Evolutionary conservation across 495 filamentous ascomycete species (phyloP).

Genomic region (Aspergillus funiculosus): DNA sequence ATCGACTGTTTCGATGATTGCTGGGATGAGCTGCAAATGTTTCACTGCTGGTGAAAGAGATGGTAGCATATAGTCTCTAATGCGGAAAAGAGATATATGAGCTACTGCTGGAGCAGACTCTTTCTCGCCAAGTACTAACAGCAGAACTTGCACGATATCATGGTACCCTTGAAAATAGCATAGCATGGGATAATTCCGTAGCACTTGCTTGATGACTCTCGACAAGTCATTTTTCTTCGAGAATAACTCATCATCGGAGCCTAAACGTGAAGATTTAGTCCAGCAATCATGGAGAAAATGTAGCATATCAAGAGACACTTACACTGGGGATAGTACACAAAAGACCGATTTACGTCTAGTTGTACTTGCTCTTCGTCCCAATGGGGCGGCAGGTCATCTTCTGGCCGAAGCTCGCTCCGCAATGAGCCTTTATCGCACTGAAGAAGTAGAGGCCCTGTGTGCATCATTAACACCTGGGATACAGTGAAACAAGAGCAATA

Average conservation of each 20-base stretch:
- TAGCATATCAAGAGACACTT: conserved; percentile 17
- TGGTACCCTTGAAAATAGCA: conserved; percentile 98
- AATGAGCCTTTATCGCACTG: conserved; percentile 40
- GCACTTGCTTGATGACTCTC: conserved; percentile 64
- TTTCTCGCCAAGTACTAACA: conserved; percentile 68
- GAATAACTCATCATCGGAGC: conserved; percentile 53
- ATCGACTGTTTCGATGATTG: conserved; percentile 67
- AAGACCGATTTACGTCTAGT: conserved; percentile 90
- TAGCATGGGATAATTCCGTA: conserved; percentile 77
- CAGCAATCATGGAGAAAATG: not conserved
- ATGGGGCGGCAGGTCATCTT: conserved; percentile 58
- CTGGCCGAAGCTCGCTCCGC: conserved; percentile 29
- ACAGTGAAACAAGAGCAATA: conserved; percentile 3
- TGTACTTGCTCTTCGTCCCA: conserved; percentile 83
- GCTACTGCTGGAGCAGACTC: conserved; percentile 54
- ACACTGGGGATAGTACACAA: conserved; percentile 92
- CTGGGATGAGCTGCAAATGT: conserved; percentile 78
- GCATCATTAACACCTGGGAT: conserved; percentile 5
- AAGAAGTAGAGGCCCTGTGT: conserved; percentile 74
- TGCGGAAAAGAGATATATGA: conserved; percentile 78
- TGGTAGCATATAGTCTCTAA: conserved; percentile 96
- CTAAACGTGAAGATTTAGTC: conserved; percentile 17
- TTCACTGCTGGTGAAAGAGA: conserved; percentile 72
- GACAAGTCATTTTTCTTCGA: conserved; percentile 66
- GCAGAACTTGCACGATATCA: conserved; percentile 94